A percentile compares a stretch with the other conserved stretches of the same genome.
These are phyloP conservation scores for Cornus florida DNA, from an alignment of 148 eudicot species.

Conservation along the genomic window DNA sequence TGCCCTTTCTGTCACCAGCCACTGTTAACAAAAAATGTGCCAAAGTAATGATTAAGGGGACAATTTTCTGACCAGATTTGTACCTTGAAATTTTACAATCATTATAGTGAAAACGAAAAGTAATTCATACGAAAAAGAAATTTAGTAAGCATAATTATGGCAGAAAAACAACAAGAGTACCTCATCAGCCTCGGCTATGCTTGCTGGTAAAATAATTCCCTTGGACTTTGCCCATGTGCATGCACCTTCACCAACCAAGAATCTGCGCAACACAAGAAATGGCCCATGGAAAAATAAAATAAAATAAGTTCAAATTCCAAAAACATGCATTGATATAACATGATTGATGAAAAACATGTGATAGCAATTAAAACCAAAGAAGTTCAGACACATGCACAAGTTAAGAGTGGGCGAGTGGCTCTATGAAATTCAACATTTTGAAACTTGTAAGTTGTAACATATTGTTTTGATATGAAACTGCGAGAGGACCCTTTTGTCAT, in stretches of 20 bases:
- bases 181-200: constrained; percentile 57
- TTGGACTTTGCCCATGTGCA: constrained; percentile 74
- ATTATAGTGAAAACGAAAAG: not conserved
- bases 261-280: constrained; percentile 40
- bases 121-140: not conserved
- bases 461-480: not conserved
- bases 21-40: constrained; percentile 37
- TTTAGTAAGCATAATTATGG: not conserved
- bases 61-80: not conserved
- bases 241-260: constrained; percentile 95
- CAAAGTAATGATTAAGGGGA: not conserved
- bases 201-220: constrained; percentile 46
- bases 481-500: not conserved
- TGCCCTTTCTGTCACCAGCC: constrained; percentile 81
- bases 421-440: not conserved
- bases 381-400: not conserved
- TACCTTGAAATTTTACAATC: not conserved
- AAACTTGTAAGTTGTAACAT: no score
- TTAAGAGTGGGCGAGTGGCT: not conserved
- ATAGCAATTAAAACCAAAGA: not conserved
- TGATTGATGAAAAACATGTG: not conserved
- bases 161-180: constrained; percentile 29
- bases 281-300: not conserved
- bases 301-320: not conserved
- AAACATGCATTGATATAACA: not conserved